These are phyloP conservation scores for Conticribra weissflogii DNA, from an alignment of 108 stramenopile genomes.

Conservation along the genomic window DNA sequence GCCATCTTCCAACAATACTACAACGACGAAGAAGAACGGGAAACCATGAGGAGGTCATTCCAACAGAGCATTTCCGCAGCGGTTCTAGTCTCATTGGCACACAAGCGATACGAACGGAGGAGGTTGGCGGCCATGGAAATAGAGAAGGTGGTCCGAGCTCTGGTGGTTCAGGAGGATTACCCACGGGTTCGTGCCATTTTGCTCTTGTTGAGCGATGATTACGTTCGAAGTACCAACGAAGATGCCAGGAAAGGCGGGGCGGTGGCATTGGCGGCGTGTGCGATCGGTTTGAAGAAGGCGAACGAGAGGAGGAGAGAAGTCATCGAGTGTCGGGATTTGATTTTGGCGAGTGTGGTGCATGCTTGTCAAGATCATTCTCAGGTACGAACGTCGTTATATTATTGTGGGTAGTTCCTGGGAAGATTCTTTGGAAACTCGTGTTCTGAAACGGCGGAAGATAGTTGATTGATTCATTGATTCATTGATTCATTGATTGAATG, in stretches of 20 bases:
- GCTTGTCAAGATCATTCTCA: slow-evolving; percentile 90
- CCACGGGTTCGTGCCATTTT: slow-evolving; percentile 80
- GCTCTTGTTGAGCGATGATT: slow-evolving; percentile 83
- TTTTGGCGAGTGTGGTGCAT: slow-evolving; percentile 87
- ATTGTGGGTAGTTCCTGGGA: no score
- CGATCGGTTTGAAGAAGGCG: slow-evolving; percentile 87
- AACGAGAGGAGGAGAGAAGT: slow-evolving; percentile 46
- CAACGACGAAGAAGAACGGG: slow-evolving; percentile 63
- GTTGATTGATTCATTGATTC: no score
- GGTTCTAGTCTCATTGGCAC: slow-evolving; percentile 84
- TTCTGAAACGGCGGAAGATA: no score
- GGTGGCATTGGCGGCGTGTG: slow-evolving; percentile 85
- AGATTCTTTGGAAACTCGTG: no score
- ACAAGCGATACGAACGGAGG: slow-evolving; percentile 89
- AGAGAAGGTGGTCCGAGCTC: slow-evolving; percentile 81
- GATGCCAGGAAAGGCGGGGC: slow-evolving; percentile 91
- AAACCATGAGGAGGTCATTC: slow-evolving; percentile 72
- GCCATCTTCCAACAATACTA: slow-evolving; percentile 37
- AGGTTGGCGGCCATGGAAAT: slow-evolving; percentile 91
- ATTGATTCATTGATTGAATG: no score
- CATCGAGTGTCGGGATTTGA: slow-evolving; percentile 57
- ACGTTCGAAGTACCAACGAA: slow-evolving; percentile 81
- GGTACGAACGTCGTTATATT: no score
- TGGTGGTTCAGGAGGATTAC: slow-evolving; percentile 74
- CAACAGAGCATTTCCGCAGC: slow-evolving; percentile 85